Conservation (phyloP, 2,329 filamentous ascomycete species). For the Stenocarpella maydis region DNA sequence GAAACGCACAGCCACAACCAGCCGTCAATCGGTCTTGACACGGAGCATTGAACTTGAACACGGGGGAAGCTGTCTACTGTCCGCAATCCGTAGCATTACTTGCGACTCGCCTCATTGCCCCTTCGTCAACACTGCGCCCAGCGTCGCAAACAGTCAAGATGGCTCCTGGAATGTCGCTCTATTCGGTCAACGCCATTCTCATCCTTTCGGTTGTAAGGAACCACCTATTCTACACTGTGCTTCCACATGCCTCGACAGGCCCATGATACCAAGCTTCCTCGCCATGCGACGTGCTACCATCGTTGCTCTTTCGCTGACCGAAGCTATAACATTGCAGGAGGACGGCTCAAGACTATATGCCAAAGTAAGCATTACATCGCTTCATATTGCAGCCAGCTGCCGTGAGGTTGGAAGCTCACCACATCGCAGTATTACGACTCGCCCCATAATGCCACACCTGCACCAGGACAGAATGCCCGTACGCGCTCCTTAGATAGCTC, state of each 20-base stretch:
- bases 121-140: slow-evolving; percentile 13
- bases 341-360: slow-evolving; percentile 35
- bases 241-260: neutral
- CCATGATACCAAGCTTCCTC: neutral
- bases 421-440: slow-evolving; percentile 71
- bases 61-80: slow-evolving; percentile 26
- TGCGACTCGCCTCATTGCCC: slow-evolving; percentile 19
- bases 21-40: slow-evolving; percentile 34
- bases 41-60: slow-evolving; percentile 32
- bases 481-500: slow-evolving; percentile 37
- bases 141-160: slow-evolving; percentile 53
- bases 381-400: slow-evolving; percentile 53
- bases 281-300: neutral
- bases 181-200: slow-evolving; percentile 76
- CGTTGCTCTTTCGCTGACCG: neutral
- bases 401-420: slow-evolving; percentile 25
- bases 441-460: slow-evolving; percentile 57
- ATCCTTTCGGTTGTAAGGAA: slow-evolving; percentile 42
- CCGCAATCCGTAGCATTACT: neutral
- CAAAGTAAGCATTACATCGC: slow-evolving; percentile 55
- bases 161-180: slow-evolving; percentile 78
- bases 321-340: slow-evolving; percentile 15
- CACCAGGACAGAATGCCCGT: slow-evolving; percentile 40
- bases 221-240: neutral
- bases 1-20: slow-evolving; percentile 13